Evolutionary conservation across 2,329 filamentous ascomycete species (phyloP).

Genomic region (Microascus cirrosus): DNA sequence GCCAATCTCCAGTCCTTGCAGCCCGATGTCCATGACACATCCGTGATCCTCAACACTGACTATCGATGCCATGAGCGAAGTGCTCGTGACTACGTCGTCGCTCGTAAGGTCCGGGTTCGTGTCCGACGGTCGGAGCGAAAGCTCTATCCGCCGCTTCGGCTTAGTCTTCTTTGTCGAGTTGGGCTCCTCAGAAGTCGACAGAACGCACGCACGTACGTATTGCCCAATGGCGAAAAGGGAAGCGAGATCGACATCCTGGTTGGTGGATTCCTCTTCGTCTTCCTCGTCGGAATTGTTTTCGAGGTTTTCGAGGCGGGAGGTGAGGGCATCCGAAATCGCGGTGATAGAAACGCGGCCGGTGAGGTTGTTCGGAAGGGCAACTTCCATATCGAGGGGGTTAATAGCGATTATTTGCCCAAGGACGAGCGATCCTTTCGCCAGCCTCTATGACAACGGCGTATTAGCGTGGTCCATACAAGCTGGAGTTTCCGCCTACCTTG

Average conservation of each 20-base stretch:
- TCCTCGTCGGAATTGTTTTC: slow-evolving; percentile 40
- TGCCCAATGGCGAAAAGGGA: slow-evolving; percentile 73
- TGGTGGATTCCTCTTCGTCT: slow-evolving; percentile 33
- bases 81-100: slow-evolving; percentile 63
- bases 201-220: slow-evolving; percentile 75
- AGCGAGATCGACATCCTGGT: slow-evolving; percentile 58
- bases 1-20: slow-evolving; percentile 55
- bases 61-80: slow-evolving; percentile 78
- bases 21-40: slow-evolving; percentile 81
- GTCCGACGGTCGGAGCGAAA: slow-evolving; percentile 70
- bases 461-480: neutral
- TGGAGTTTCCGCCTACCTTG: slow-evolving; percentile 48
- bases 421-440: slow-evolving; percentile 76
- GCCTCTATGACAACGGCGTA: slow-evolving; percentile 41
- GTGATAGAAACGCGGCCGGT: slow-evolving; percentile 83
- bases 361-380: slow-evolving; percentile 87
- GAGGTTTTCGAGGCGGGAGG: slow-evolving; percentile 61
- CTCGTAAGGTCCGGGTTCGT: slow-evolving; percentile 66
- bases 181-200: slow-evolving; percentile 63
- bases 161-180: slow-evolving; percentile 39
- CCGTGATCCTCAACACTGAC: slow-evolving; percentile 93
- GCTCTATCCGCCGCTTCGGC: slow-evolving; percentile 70
- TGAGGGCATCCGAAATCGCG: slow-evolving; percentile 76
- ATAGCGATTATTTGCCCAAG: slow-evolving; percentile 80
- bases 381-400: slow-evolving; percentile 63